A percentile compares a stretch with the other conserved stretches of the same genome.
Conservation (phyloP, 148 eudicot genomes). For the Cornus kousa region DNA sequence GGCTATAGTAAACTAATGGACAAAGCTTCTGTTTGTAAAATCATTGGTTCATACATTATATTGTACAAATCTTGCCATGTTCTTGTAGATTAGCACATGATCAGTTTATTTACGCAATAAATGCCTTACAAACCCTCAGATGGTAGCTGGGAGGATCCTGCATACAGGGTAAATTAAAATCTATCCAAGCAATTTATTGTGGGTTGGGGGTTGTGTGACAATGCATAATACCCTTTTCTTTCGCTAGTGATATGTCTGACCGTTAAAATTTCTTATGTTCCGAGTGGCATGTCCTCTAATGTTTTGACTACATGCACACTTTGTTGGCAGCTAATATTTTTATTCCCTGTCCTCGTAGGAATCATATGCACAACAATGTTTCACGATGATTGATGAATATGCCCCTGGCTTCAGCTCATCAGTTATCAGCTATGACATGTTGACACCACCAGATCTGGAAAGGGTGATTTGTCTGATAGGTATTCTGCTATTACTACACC, state of each 20-base stretch:
- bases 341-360: constrained; percentile 35
- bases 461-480: constrained; percentile 85
- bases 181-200: not conserved
- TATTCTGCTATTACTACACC: constrained; percentile 20
- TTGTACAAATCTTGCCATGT: not conserved
- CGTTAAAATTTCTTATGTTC: no score
- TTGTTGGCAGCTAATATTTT: no score
- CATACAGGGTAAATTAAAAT: constrained; percentile 52
- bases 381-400: constrained; percentile 81
- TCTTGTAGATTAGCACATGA: constrained; percentile 62
- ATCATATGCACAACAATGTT: constrained; percentile 77
- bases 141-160: constrained; percentile 75
- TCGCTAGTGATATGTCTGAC: no score
- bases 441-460: constrained; percentile 98
- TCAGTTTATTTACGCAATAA: constrained; percentile 68
- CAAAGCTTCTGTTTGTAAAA: no score
- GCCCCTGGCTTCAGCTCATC: constrained; percentile 97
- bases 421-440: constrained; percentile 89
- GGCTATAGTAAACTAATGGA: no score
- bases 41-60: not conserved
- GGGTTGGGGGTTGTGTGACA: no score
- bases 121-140: constrained; percentile 75
- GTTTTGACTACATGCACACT: no score
- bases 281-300: no score
- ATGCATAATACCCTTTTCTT: no score